Evolutionary conservation across 176 grass and related monocot species (phyloP).

Genomic region (Miscanthus lutarioriparius): DNA sequence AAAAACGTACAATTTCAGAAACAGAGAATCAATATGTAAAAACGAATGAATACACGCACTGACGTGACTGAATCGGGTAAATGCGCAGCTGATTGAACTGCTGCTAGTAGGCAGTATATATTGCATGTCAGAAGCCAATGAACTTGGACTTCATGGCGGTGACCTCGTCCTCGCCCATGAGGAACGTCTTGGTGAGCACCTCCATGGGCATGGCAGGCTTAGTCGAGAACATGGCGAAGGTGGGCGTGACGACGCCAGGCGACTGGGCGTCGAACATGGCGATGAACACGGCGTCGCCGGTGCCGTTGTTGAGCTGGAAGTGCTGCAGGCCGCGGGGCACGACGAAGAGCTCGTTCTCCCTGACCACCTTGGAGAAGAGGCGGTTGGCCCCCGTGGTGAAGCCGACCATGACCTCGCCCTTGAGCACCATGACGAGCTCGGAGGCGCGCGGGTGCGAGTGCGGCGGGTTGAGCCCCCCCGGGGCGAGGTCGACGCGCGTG

Average conservation of each 20-base stretch:
- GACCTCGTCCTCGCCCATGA: slow-evolving; percentile 43
- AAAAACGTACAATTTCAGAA: not conserved
- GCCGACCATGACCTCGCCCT: slow-evolving; percentile 57
- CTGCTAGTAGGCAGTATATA: not conserved
- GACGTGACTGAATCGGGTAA: not conserved
- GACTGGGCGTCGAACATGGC: slow-evolving; percentile 62
- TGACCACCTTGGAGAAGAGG: slow-evolving; percentile 48
- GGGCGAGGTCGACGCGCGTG: slow-evolving; percentile 55
- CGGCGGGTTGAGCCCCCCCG: slow-evolving; percentile 59
- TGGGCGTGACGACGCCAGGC: slow-evolving; percentile 44
- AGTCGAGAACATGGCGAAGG: slow-evolving; percentile 55
- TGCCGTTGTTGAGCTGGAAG: slow-evolving; percentile 65
- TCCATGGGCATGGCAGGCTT: slow-evolving; percentile 54
- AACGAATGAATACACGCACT: not conserved
- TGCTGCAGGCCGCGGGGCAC: slow-evolving; percentile 60
- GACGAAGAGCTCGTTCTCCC: slow-evolving; percentile 57
- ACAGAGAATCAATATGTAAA: not conserved
- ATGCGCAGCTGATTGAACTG: not conserved
- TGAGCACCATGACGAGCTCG: slow-evolving; percentile 58
- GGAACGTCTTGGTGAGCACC: slow-evolving; percentile 67
- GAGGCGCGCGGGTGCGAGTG: slow-evolving; percentile 74
- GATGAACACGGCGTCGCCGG: slow-evolving; percentile 37
- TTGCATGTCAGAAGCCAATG: slow-evolving; percentile 26
- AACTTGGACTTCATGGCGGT: slow-evolving; percentile 46
- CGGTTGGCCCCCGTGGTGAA: slow-evolving; percentile 46